Percentiles rank a stretch among this genome's conserved stretches.
Evolutionary conservation across 1,284 basidiomycete genomes (phyloP).

Genomic region (Athelia psychrophila): DNA sequence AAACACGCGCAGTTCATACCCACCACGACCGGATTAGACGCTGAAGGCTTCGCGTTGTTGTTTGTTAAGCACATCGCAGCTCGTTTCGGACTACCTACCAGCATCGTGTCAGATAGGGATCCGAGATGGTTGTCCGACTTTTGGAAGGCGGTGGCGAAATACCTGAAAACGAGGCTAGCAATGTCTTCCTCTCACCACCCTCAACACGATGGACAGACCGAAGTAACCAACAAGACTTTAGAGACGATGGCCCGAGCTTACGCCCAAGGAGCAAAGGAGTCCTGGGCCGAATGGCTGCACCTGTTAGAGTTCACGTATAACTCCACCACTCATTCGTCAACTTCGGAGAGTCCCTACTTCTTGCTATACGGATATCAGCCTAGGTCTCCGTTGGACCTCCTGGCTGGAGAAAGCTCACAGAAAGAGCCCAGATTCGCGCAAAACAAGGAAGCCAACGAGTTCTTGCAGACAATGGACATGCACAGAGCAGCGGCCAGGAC

Average conservation of each 20-base stretch:
- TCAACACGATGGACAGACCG: constrained; percentile 32
- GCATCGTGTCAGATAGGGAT: constrained; percentile 25
- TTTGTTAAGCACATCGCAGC: constrained; percentile 15
- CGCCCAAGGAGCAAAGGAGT: constrained; percentile 8
- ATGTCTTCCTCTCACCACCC: constrained; percentile 28
- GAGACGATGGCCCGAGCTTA: constrained; percentile 14
- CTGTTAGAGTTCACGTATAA: constrained; percentile 23
- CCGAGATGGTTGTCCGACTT: constrained; percentile 21
- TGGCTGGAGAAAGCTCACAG: neutral
- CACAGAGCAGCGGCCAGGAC: constrained; percentile 10
- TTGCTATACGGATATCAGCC: constrained; percentile 18
- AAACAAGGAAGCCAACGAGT: constrained; percentile 2
- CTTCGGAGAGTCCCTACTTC: constrained; percentile 14
- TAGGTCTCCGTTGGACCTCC: constrained; percentile 1
- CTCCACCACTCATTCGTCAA: constrained; percentile 10
- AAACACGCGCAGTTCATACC: constrained; percentile 35
- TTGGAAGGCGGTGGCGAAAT: constrained; percentile 17
- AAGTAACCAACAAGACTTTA: constrained; percentile 19
- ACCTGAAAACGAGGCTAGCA: constrained; percentile 7
- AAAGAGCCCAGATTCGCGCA: neutral
- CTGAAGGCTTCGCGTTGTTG: constrained; percentile 11
- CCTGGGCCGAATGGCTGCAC: constrained; percentile 18
- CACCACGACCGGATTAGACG: constrained; percentile 8
- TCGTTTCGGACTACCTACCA: constrained; percentile 18
- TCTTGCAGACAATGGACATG: constrained; percentile 5